These are phyloP conservation scores for Coniferiporia sulphurascens DNA, from an alignment of 1,284 basidiomycete genomes.

Conservation along the genomic window DNA sequence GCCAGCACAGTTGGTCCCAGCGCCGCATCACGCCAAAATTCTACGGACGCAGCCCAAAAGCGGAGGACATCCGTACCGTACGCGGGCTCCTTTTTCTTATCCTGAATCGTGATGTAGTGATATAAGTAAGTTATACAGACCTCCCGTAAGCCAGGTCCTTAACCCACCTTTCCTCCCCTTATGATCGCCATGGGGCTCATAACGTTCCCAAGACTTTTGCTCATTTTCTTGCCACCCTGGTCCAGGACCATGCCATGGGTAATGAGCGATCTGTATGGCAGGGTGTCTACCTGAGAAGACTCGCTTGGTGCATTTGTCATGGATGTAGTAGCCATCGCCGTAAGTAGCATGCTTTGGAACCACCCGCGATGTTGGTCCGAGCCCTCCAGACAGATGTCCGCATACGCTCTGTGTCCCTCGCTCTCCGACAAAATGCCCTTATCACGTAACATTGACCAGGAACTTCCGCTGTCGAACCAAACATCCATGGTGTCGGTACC, in stretches of 20 bases:
- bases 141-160: background rate
- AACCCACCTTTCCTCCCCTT: conserved; percentile 68
- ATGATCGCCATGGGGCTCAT: conserved; percentile 82
- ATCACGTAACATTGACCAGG: conserved; percentile 79
- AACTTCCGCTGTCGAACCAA: conserved; percentile 98
- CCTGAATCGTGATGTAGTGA: conserved; percentile 33
- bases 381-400: conserved; percentile 93
- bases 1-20: conserved; percentile 78
- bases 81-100: conserved; percentile 65
- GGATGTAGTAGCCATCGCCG: conserved; percentile 58
- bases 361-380: conserved; percentile 98
- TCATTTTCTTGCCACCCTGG: conserved; percentile 93
- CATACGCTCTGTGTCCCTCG: conserved; percentile 39
- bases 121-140: background rate
- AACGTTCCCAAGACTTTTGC: conserved; percentile 94
- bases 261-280: conserved; percentile 79
- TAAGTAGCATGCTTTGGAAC: conserved; percentile 96
- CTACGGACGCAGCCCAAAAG: conserved; percentile 89
- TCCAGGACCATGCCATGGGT: conserved; percentile 99
- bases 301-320: conserved; percentile 25
- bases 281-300: conserved; percentile 21
- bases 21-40: conserved; percentile 86
- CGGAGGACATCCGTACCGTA: conserved; percentile 88
- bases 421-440: conserved; percentile 28
- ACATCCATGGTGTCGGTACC: conserved; percentile 97